Conservation (phyloP, 768 basidiomycete genomes). For the Pholiota molesta region DNA sequence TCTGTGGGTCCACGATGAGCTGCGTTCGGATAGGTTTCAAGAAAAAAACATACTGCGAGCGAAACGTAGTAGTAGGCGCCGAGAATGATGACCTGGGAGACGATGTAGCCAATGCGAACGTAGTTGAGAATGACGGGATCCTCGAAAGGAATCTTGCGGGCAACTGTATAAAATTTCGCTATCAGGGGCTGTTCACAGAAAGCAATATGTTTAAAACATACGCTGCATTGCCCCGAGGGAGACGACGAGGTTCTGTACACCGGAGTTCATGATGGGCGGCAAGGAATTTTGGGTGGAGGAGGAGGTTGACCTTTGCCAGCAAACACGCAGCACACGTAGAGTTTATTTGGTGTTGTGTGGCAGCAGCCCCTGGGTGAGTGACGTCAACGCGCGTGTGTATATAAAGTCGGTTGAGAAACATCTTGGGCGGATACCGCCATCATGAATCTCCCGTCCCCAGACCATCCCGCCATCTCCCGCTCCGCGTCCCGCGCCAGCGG, state of each 20-base stretch:
- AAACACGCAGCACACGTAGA: neutral
- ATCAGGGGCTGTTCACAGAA: constrained; percentile 1
- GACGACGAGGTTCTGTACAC: constrained; percentile 80
- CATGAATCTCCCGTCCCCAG: constrained; percentile 4
- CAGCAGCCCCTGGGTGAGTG: neutral
- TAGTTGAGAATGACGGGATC: constrained; percentile 81
- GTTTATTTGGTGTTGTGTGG: constrained; percentile 5
- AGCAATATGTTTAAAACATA: constrained; percentile 30
- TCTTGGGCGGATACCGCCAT: neutral
- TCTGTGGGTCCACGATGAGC: constrained; percentile 46
- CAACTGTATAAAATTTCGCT: constrained; percentile 53
- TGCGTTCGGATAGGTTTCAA: neutral
- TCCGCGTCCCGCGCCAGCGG: constrained; percentile 61
- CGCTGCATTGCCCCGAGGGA: constrained; percentile 95
- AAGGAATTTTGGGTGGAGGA: neutral
- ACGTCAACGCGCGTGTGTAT: constrained; percentile 1
- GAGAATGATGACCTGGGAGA: constrained; percentile 71
- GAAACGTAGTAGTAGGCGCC: constrained; percentile 83
- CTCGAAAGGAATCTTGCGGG: constrained; percentile 89
- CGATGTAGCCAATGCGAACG: constrained; percentile 83
- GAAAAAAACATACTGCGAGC: constrained; percentile 52
- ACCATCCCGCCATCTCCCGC: constrained; percentile 14
- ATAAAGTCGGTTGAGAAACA: neutral
- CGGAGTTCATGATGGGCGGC: constrained; percentile 63
- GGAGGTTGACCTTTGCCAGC: neutral